Base-by-base conservation (phyloP, 2,329 filamentous ascomycete genomes). In the Dactylellina drechsleri region DNA sequence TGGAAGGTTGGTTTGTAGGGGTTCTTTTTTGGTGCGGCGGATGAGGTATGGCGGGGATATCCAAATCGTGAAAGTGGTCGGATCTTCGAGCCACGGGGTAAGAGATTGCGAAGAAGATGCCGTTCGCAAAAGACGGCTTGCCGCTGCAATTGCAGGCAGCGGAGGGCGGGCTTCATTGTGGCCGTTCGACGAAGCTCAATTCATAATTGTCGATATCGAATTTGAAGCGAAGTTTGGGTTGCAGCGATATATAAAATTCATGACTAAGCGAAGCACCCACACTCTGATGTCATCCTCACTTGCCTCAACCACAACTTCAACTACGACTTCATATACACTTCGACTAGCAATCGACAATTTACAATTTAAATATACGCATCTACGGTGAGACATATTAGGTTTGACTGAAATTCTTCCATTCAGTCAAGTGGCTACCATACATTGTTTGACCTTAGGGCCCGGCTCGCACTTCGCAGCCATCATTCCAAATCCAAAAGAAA, bases 101-200 rank as follows among this genome's bases (percentile, higher is more conserved):
- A 28, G 36, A 59, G 52, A 36, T 49, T 66, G 45, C 52, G 70
- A n/a, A 67, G 57, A 15, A 66, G 49, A n/a, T 52, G 61, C 15
- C 61, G 68, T 20, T 73, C 61, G 61, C 61, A 64, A 50, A 31
- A 59, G 5, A 59, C 23, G 2, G 65, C 53, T 28, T 75, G 64
- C 36, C 36, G 71, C 64, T 75, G 71, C 36, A 75, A 43, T 28
- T 62, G 71, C 23, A 60, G 58, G 28, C 71, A 75, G 45, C 64
- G 71, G 53, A 75, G 59, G 8, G 64, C 59, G 64, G 70, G 59
- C 45, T 58, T 58, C 71, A 75, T 75, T 31, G 23, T 65, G 71
- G 41, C 54, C 31, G 13, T 31, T 20, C 54, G 57, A 20, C 12
- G 53, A 23, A 5, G 50, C 15, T 57, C 47, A 45, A 50, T 47